Base-by-base conservation (phyloP, 2,329 filamentous ascomycete genomes). In the Nemania sp. region DNA sequence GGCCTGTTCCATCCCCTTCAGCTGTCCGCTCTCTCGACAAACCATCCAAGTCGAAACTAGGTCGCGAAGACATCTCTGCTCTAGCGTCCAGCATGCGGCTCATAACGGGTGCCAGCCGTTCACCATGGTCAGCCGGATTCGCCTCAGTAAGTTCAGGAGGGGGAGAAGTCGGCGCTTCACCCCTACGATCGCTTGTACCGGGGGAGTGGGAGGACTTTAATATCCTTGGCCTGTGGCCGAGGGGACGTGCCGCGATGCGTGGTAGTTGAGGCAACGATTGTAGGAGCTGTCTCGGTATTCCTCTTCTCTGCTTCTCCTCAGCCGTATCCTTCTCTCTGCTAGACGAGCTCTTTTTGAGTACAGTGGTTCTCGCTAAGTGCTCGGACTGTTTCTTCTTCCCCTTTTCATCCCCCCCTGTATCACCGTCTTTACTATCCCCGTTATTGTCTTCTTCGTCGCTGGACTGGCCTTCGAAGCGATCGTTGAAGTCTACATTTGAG, bases 401-500 rank as follows among this genome's bases (percentile, higher is more conserved):
- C 27, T 62, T 68, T 43, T 66, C 68, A 20, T 66, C 49, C 2
- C 24, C 35, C 24, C 47, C 58, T n/a, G 15, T 32, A 24, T 66
- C n/a, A 13, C 51, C 68, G 32, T 52, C 70, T 47, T 76, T 67
- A 43, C 81, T 80, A 22, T 45, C 52, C 20, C 51, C 29, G 24
- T 53, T 80, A 20, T 85, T 85, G n/a, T 82, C 86, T 55, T 93
- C 91, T 71, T 94, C 94, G 73, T 95, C 93, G 73, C 93, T 96
- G 47, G 92, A 94, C 72, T 92, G 85, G 57, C 83, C 91, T 76
- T 94, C 92, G 79, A 96, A 95, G 43, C 92, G 88, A 67, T 92
- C 87, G 79, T 93, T 90, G 77, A 97, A 94, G 80, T 97, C 92
- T 59, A 92, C 90, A 67, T 89, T 89, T 32, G 93, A 94, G 6